Base-by-base conservation (phyloP, 805 yeast genomes). In the Kregervanrija fluxuum region DNA sequence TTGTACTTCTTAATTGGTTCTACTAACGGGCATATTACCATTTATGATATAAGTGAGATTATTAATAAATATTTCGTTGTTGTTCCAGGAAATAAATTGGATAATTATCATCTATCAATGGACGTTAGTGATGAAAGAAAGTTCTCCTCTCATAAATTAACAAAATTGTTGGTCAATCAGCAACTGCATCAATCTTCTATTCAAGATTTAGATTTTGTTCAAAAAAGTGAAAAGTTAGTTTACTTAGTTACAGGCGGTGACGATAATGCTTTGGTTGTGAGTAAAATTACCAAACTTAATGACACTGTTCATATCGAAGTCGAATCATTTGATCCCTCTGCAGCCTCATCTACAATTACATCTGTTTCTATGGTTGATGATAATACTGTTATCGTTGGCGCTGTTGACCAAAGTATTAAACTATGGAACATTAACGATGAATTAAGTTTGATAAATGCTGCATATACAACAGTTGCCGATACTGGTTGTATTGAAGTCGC, bases 271-370 rank as follows among this genome's bases (percentile, higher is more conserved):
- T 56, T 85, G 3, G 73, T 69, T 1, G 57, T 75, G 1, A 62
- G 71, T 1, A 47, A 55, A 12, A 46, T 62, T 1, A 41, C 66
- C 8, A 60, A 64, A 1, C 56, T 53, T 9, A 53, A 60, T 8
- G 47, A 42, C 0, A 45, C 44, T 1, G 50, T 54, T 1, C 42
- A 59, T 3, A 56, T 75, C 30, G 48, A 50, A 0, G 56, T 66
- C 0, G 44, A 54, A 0, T 54, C 68, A 1, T 71, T 73, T 49
- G 61, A 66, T 4, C 67, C 66, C 9, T 61, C 65, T 28, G 96
- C 95, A 0, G 96, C 95, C 2, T 77, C 96, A 0, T 83, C 96
- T 0, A 85, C 97, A 0, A 79, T 91, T 33, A 88, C 97, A 0
- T 76, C 85, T 0, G 66, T 88, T 2, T 62, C 69, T 0, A 34